Evolutionary conservation across 108 stramenopile species (phyloP), one percentile per base, ranked within the genome.

Genomic region (Craspedostauros australis): DNA sequence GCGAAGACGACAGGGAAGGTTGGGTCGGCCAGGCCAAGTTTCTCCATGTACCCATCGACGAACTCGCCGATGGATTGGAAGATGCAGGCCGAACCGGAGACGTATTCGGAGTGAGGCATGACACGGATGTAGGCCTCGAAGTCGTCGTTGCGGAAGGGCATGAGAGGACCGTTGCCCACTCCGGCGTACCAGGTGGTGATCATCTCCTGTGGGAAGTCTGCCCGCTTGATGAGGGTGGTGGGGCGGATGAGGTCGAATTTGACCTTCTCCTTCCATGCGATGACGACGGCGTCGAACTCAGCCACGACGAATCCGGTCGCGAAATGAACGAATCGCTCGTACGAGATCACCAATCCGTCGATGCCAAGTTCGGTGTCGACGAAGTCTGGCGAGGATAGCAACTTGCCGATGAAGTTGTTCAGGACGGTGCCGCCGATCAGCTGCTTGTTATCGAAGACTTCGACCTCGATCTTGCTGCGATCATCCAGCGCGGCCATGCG

Each of bases 371-470:
- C 6, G 42, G 21, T 14, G 8, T 11, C 29, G 7, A 15, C 14
- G 25, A 22, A 57, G 23, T 8, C 29, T n/a, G n/a, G n/a, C 14
- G 9, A 23, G 8, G 56, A 44, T 14, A 46, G 5, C 9, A 24
- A 28, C 50, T 50, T 62, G n/a, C 41, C 61, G 8, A 37, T 8
- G 43, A 57, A 32, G 4, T 42, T 7, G 7, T 57, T 9, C 7
- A 57, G 9, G 3, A 62, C 32, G 22, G 34, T 4, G 18, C 11
- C 24, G 40, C 52, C 61, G 1, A 62, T 52, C 7, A 50, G 1
- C 19, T 54, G 40, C 61, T 62, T 62, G 40, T 62, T 22, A 26
- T 62, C 61, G 24, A 79, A 60, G n/a, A 75, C 46, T 41, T 64
- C 67, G 25, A 79, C 39, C 36, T 75, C 55, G 19, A 58, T 54